Base-by-base conservation (phyloP, 2,329 filamentous ascomycete genomes). In the Sclerotinia minor region DNA sequence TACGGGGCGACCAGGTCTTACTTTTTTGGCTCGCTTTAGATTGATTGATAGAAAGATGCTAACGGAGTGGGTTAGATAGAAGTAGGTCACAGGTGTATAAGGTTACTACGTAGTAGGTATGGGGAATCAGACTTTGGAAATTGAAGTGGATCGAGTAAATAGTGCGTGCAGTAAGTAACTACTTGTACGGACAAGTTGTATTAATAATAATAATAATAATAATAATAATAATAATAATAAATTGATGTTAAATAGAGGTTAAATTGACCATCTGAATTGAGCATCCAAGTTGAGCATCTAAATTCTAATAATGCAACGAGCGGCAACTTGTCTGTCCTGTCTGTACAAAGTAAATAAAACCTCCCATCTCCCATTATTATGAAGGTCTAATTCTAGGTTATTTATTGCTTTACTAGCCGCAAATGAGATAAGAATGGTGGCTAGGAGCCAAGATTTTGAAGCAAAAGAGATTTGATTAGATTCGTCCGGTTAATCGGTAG, bases 241-340 rank as follows among this genome's bases (percentile, higher is more conserved):
- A n/a, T n/a, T n/a, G n/a, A n/a, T n/a, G n/a, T n/a, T n/a, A n/a
- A 50, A 61, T 61, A 50, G 58, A 61, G 29, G 44, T 61, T 61
- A 38, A 38, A 61, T 35, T 61, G 13, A 41, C 2, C 4, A 61
- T 49, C 58, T 32, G n/a, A n/a, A n/a, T n/a, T n/a, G n/a, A n/a
- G n/a, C n/a, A n/a, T n/a, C n/a, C n/a, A n/a, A n/a, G n/a, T n/a
- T n/a, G 29, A 5, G 29, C 29, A 2, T 29, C 29, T n/a, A n/a
- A 29, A 5, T 29, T 29, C 29, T 29, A 29, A 35, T n/a, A 32
- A 35, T 61, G 58, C 58, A 41, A 2, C 11, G 35, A 60, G 29
- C 44, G 58, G 45, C 29, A 61, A 61, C 45, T n/a, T n/a, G n/a
- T n/a, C n/a, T 26, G 5, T 38, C 19, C 24, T 38, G 5, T 21